Percentiles rank a stretch among this genome's conserved stretches.
Evolutionary conservation across 805 yeast genomes (phyloP).

Genomic region (Yamadazyma nakazawae): DNA sequence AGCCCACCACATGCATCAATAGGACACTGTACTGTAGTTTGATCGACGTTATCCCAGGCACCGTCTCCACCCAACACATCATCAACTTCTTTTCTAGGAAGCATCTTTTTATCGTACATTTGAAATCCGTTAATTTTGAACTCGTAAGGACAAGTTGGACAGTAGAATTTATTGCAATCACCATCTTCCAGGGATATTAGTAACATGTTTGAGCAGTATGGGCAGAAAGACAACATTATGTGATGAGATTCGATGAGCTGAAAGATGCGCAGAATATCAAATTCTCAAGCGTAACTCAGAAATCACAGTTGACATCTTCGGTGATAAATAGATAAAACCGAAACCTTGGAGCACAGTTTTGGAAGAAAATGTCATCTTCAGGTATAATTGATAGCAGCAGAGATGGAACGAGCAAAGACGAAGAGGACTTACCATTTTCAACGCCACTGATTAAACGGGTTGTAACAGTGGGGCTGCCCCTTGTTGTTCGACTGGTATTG

Average conservation of each 20-base stretch:
- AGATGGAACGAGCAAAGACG: neutral
- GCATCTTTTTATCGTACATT: constrained; percentile 77
- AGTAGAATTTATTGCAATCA: constrained; percentile 66
- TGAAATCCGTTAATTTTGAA: constrained; percentile 83
- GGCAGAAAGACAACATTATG: constrained; percentile 88
- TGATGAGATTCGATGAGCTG: neutral
- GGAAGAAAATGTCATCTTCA: neutral
- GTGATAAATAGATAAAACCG: neutral
- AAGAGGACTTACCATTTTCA: neutral
- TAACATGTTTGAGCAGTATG: constrained; percentile 90
- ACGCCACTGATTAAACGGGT: constrained; percentile 9
- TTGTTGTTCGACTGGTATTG: neutral
- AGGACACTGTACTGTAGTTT: constrained; percentile 91
- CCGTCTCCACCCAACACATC: constrained; percentile 96
- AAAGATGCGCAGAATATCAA: neutral
- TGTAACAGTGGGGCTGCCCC: constrained; percentile 1
- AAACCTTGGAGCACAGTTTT: neutral
- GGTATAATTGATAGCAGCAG: neutral
- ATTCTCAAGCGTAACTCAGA: neutral
- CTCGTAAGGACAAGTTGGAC: constrained; percentile 94
- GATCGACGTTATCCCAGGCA: constrained; percentile 99
- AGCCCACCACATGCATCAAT: constrained; percentile 78
- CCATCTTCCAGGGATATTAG: constrained; percentile 48
- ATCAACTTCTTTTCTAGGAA: constrained; percentile 87
- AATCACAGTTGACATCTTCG: neutral